A percentile compares a stretch with the other conserved stretches of the same genome.
phyloP scores from a whole-genome alignment of 2,329 filamentous ascomycete species.

The Ceratocystis cacaofunesta region DNA sequence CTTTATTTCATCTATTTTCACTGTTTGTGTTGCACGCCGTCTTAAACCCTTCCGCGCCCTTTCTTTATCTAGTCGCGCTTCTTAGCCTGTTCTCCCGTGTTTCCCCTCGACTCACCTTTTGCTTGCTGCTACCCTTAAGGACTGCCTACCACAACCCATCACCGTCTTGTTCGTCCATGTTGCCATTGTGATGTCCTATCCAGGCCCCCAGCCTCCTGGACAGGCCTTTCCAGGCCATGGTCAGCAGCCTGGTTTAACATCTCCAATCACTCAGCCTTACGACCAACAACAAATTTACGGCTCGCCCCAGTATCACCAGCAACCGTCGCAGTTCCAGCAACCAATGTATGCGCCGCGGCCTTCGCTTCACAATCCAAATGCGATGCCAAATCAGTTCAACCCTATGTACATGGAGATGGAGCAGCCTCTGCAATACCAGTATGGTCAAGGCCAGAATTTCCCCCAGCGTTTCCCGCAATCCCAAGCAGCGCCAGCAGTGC shows the following conservation, averaged over 20 bases:
- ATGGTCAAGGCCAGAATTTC: conserved; percentile 9
- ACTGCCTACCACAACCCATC: neutral
- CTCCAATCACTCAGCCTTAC: conserved; percentile 19
- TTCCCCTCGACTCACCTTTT: neutral
- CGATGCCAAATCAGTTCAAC: conserved; percentile 18
- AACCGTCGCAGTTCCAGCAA: conserved; percentile 21
- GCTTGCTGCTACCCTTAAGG: neutral
- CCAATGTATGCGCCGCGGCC: conserved; percentile 15
- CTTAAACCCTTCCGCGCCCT: neutral
- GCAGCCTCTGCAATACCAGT: conserved; percentile 9
- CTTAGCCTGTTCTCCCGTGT: neutral
- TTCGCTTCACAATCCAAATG: conserved; percentile 20
- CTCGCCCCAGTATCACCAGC: conserved; percentile 22
- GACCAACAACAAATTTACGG: conserved; percentile 17
- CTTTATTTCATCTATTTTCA: neutral
- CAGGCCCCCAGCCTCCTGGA: conserved; percentile 23
- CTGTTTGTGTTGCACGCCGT: neutral
- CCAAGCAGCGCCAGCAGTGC: neutral
- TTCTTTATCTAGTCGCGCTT: neutral
- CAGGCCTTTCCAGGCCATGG: conserved; percentile 21
- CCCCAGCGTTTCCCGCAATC: conserved; percentile 5
- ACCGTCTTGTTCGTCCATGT: conserved; percentile 12
- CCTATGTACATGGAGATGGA: conserved; percentile 10
- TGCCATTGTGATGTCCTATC: conserved; percentile 26
- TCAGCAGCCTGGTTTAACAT: conserved; percentile 19